Evolutionary conservation across 257 asterid genomes (phyloP), one percentile per base, ranked within the genome.

Genomic region (Fraxinus excelsior): DNA sequence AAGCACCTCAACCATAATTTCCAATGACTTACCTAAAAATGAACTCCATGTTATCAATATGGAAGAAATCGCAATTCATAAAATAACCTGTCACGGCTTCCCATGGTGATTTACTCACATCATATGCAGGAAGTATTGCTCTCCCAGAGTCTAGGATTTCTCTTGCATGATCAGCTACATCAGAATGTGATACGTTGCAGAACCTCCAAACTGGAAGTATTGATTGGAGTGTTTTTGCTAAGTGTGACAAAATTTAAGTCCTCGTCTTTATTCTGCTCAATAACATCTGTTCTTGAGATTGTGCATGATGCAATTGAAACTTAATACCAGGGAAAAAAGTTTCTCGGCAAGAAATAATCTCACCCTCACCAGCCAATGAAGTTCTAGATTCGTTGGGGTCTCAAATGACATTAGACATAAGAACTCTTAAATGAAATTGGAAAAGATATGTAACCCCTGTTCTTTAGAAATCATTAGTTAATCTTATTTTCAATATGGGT

Each of bases 321-420:
- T 85, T 89, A 78, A 95, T 91, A 60, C 96, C 96, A 60, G 99
- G 98, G 79, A 95, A 93, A 67, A 98, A 98, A 82, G 91, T n/a
- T 75, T 86, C 92, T 71, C 97, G 89, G 49, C 97, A 96, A 49
- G 93, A 85, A 72, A 78, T 85, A 74, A 90, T 53, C 83, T 93
- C 99, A 80, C n/a, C 94, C 84, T 93, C 98, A 25, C 90, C 87
- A 73, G 91, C 73, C 79, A 82, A 72, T 73, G 92, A 75, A 78
- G 82, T 82, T 89, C 84, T 90, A 19, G 75, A 75, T 82, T 80
- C 14, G 53, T 44, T 44, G 53, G 18, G 53, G 53, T 44, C 53
- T 44, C 53, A 44, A 14, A 44, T 14, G 19, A 44, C 53, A 4
- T 44, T 19, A 13, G 18, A 13, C 51, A 44, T 44, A 44, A 44